Evolutionary conservation across 2,329 filamentous ascomycete genomes (phyloP), one percentile per base, ranked within the genome.

Genomic region (Trichoderma koningii): DNA sequence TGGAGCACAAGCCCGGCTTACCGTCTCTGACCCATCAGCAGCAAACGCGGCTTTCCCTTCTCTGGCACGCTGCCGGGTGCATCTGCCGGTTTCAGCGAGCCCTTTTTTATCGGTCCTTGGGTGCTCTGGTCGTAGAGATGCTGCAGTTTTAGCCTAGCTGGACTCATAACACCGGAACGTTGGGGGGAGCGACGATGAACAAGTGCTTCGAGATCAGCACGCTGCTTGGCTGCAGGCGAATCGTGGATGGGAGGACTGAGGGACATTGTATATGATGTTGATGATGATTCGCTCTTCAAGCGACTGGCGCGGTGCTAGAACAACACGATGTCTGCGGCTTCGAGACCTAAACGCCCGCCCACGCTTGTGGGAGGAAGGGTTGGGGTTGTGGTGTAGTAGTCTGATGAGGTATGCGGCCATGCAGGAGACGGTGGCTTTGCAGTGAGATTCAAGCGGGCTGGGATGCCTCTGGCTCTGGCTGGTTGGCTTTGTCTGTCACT

Each of bases 11-110:
- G 19, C n/a, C n/a, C 42, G 14, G 56, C 74, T 71, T 81, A 96
- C 95, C 94, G 89, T 81, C 93, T 87, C 78, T 97, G 91, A 4
- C 95, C 95, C 95, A 99, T 98, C 69, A 99, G 82, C 64, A 99
- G 81, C 61, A 99, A 80, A 71, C 93, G 87, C 41, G 95, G 95
- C 76, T 95, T 96, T 78, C 83, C 83, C 73, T 88, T 88, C 30
- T 80, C 77, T 23, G 82, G 77, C 62, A 77, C 76, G 62, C 80
- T 80, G 14, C 80, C 74, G 9, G 77, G 75, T n/a, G 78, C 76
- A 55, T 83, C 81, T 17, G 76, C 74, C 55, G 77, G 75, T 67
- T 82, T 82, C 50, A 74, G 71, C 53, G 76, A 80, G 77, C 86
- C 78, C 64, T 81, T 81, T 68, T 78, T 82, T 60, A 82, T 79